phyloP scores from a whole-genome alignment of 805 yeast species.

The Candida gorgasii region DNA sequence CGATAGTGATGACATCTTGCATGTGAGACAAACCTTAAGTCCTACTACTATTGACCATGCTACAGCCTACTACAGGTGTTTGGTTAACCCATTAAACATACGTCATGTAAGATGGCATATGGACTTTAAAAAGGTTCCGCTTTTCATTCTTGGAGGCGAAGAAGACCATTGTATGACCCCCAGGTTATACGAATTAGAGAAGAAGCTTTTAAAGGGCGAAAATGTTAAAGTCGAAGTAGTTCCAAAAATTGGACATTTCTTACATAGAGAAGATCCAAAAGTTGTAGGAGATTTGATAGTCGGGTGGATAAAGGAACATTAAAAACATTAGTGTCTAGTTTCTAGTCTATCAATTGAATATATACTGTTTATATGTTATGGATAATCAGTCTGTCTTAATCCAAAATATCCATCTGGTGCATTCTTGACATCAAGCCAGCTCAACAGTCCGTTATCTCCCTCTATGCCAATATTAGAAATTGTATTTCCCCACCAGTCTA shows the following conservation, averaged over 20 bases:
- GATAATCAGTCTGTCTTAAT: constrained; percentile 28
- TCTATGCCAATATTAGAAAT: constrained; percentile 36
- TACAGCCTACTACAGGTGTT: constrained; percentile 41
- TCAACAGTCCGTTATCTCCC: constrained; percentile 23
- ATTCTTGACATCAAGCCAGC: constrained; percentile 31
- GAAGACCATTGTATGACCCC: constrained; percentile 41
- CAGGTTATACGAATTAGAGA: constrained; percentile 27
- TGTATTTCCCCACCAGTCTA: constrained; percentile 69
- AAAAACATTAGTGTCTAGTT: not conserved
- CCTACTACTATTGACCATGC: constrained; percentile 31
- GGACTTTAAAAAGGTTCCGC: constrained; percentile 37
- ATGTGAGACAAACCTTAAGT: constrained; percentile 29
- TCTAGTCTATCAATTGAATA: no score
- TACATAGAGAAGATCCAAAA: constrained; percentile 40
- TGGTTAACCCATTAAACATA: constrained; percentile 22
- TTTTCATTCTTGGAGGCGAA: constrained; percentile 36
- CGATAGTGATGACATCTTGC: constrained; percentile 23
- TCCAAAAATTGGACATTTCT: constrained; percentile 34
- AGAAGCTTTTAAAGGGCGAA: constrained; percentile 17
- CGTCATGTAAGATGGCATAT: constrained; percentile 24
- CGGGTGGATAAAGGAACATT: constrained; percentile 28
- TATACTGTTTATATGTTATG: constrained; percentile 20
- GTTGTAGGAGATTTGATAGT: constrained; percentile 24
- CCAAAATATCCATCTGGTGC: constrained; percentile 38
- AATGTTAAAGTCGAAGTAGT: constrained; percentile 17